Evolutionary conservation across 208 protist genomes (phyloP).

Genomic region (Trypanosoma cruzi): DNA sequence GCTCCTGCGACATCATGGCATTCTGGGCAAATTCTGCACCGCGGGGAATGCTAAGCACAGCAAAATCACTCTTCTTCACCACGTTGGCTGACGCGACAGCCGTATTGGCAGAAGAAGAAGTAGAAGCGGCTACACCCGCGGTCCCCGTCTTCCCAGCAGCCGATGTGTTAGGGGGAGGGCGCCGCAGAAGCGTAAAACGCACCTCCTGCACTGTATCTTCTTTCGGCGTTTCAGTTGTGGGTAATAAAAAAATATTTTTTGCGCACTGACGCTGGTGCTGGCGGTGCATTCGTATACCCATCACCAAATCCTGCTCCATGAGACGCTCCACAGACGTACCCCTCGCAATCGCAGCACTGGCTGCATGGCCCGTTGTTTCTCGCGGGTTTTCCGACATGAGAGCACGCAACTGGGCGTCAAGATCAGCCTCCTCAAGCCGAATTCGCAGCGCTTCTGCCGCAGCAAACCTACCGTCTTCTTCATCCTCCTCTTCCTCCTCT

Average conservation of each 20-base stretch:
- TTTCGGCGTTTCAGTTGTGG: background rate
- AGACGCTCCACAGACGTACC: slow-evolving; percentile 10
- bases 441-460: slow-evolving; percentile 19
- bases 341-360: background rate
- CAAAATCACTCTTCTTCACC: background rate
- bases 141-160: slow-evolving; percentile 2
- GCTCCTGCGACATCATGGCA: slow-evolving; percentile 15
- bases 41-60: slow-evolving; percentile 13
- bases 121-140: background rate
- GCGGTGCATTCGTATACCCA: slow-evolving; percentile 24
- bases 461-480: slow-evolving; percentile 17
- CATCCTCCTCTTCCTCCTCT: slow-evolving; percentile 13
- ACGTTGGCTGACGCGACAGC: background rate
- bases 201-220: slow-evolving; percentile 1
- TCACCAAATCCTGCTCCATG: slow-evolving; percentile 22
- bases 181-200: slow-evolving; percentile 18
- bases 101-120: background rate
- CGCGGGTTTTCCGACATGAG: slow-evolving; percentile 21
- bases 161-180: slow-evolving; percentile 2
- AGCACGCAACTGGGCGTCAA: slow-evolving; percentile 23
- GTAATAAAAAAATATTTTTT: background rate
- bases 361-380: background rate
- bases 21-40: slow-evolving; percentile 22
- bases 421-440: slow-evolving; percentile 18
- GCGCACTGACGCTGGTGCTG: slow-evolving; percentile 11